Percentiles rank a stretch among this genome's conserved stretches.
These are phyloP conservation scores for Pyrenula massariospora DNA, from an alignment of 495 filamentous ascomycete species.

Conservation along the genomic window DNA sequence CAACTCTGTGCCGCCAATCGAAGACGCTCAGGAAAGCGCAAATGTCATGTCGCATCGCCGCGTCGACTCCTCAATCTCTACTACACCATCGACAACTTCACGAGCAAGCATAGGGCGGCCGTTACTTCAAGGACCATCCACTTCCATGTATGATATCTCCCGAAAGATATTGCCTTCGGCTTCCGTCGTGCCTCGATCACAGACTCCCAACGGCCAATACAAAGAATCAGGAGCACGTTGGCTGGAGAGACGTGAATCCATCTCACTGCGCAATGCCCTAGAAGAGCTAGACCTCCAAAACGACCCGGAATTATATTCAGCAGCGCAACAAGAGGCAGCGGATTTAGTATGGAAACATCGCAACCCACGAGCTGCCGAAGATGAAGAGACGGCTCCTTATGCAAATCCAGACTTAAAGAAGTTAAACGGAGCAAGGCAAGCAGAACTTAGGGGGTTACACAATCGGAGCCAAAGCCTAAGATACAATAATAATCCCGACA, in stretches of 20 bases:
- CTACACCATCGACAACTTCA: not conserved
- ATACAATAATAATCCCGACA: constrained; percentile 23
- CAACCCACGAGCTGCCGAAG: constrained; percentile 45
- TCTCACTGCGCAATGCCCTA: constrained; percentile 65
- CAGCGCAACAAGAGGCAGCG: constrained; percentile 75
- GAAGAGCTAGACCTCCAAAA: constrained; percentile 69
- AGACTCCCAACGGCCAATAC: constrained; percentile 49
- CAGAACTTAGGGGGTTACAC: constrained; percentile 53
- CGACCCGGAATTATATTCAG: constrained; percentile 48
- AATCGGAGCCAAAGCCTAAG: constrained; percentile 49
- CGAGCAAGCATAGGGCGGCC: constrained; percentile 24
- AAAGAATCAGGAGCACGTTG: constrained; percentile 69
- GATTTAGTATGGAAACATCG: constrained; percentile 80
- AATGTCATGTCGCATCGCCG: constrained; percentile 42
- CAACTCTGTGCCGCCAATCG: constrained; percentile 5
- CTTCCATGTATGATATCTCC: constrained; percentile 20
- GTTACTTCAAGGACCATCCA: constrained; percentile 24
- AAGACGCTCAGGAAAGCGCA: constrained; percentile 26
- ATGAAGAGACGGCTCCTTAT: constrained; percentile 49
- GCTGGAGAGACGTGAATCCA: constrained; percentile 79
- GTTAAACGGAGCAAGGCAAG: constrained; percentile 6
- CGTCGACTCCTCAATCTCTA: constrained; percentile 16
- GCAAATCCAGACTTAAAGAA: constrained; percentile 26
- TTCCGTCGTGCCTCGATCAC: constrained; percentile 17
- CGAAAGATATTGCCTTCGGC: constrained; percentile 32